A percentile compares a stretch with the other conserved stretches of the same genome.
phyloP scores from a whole-genome alignment of 208 protist species.

The Trypanosoma brucei region DNA sequence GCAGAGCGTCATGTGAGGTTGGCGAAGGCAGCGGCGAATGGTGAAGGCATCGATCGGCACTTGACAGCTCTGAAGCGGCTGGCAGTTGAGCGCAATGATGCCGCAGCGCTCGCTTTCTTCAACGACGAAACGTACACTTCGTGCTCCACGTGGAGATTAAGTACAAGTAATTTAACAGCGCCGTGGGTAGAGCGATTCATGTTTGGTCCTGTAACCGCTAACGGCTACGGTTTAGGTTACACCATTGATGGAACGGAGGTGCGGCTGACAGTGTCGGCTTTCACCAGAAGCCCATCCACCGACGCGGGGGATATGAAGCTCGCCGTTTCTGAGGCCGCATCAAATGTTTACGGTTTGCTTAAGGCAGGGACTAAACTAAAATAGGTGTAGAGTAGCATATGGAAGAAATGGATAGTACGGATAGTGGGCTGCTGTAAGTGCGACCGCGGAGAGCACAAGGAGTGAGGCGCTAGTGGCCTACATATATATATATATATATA shows the following conservation, averaged over 20 bases:
- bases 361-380: not conserved
- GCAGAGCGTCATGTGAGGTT: constrained; percentile 44
- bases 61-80: constrained; percentile 81
- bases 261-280: constrained; percentile 82
- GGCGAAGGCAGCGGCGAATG: constrained; percentile 43
- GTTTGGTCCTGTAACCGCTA: constrained; percentile 78
- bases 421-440: too few species aligned
- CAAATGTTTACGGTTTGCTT: constrained; percentile 4
- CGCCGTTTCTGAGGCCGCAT: constrained; percentile 19
- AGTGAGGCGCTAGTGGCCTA: too few species aligned
- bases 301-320: constrained; percentile 52
- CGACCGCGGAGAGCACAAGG: too few species aligned
- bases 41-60: constrained; percentile 88
- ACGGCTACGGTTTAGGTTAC: constrained; percentile 93
- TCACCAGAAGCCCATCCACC: constrained; percentile 70
- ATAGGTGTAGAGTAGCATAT: constrained; percentile 1
- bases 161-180: constrained; percentile 60
- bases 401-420: not conserved
- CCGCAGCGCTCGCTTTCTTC: constrained; percentile 76
- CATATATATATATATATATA: too few species aligned
- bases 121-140: constrained; percentile 61
- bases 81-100: constrained; percentile 51
- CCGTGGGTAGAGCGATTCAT: constrained; percentile 77
- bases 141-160: constrained; percentile 44
- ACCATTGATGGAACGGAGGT: constrained; percentile 78